phyloP scores from a whole-genome alignment of 176 grass and related monocot genomes.

The Saccharum officinarum region DNA sequence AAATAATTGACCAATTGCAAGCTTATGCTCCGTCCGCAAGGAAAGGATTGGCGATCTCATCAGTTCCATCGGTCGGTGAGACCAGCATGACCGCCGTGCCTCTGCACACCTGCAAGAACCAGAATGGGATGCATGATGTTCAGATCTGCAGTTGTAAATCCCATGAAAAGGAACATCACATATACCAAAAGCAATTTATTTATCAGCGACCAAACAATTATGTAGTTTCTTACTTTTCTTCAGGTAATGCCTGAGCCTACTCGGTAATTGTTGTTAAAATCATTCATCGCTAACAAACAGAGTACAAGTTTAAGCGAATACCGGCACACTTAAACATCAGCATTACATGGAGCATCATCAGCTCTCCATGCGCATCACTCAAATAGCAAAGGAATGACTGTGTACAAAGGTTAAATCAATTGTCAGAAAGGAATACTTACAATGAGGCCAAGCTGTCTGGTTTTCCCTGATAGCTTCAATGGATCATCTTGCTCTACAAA shows the following conservation, averaged over 20 bases:
- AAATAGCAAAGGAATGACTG: neutral
- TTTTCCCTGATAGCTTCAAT: constrained; percentile 70
- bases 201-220: neutral
- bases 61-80: constrained; percentile 88
- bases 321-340: neutral
- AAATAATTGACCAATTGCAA: neutral
- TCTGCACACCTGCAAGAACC: constrained; percentile 68
- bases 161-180: neutral
- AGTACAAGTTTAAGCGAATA: neutral
- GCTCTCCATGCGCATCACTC: neutral
- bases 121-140: neutral
- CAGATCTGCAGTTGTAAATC: neutral
- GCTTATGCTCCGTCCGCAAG: constrained; percentile 60
- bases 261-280: neutral
- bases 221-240: neutral
- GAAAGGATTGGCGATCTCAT: constrained; percentile 91
- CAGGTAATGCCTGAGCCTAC: neutral
- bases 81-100: constrained; percentile 92
- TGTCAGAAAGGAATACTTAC: constrained; percentile 44
- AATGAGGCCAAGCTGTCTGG: constrained; percentile 80
- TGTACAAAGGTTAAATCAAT: neutral
- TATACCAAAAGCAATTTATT: neutral
- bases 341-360: neutral
- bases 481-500: constrained; percentile 75
- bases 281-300: neutral